Conservation (phyloP, 2,329 filamentous ascomycete species). For the Mollisiaceae sp. region DNA sequence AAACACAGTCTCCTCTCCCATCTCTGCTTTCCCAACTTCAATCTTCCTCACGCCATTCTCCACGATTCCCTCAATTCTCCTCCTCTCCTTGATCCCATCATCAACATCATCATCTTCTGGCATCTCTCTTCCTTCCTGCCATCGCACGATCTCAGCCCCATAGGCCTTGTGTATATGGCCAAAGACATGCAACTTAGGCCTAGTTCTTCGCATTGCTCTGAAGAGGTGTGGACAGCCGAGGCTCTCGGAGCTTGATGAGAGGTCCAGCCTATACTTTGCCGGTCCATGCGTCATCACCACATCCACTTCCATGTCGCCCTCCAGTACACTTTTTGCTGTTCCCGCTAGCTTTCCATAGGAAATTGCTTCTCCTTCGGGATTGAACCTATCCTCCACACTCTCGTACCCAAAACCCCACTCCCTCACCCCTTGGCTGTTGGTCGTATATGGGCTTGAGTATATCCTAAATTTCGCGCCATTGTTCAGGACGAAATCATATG, state of each 20-base stretch:
- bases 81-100: constrained; percentile 30
- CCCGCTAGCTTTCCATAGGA: constrained; percentile 13
- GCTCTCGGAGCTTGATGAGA: constrained; percentile 49
- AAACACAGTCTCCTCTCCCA: constrained; percentile 59
- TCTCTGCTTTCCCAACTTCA: background rate
- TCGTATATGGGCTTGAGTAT: constrained; percentile 38
- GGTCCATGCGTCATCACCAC: constrained; percentile 49
- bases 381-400: constrained; percentile 33
- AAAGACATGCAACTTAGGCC: constrained; percentile 58
- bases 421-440: constrained; percentile 26
- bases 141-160: constrained; percentile 59
- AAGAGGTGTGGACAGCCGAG: constrained; percentile 45
- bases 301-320: constrained; percentile 36
- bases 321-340: background rate
- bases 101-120: constrained; percentile 36
- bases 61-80: background rate
- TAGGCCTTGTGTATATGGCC: constrained; percentile 65
- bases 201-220: constrained; percentile 48
- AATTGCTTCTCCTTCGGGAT: constrained; percentile 13
- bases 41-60: background rate
- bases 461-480: constrained; percentile 36
- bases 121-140: constrained; percentile 44
- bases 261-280: constrained; percentile 41
- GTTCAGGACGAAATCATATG: constrained; percentile 32
- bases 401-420: constrained; percentile 35